A percentile compares a stretch with the other conserved stretches of the same genome.
Conservation (phyloP, 164 flowering plant genomes). For the Annona squamosa region DNA sequence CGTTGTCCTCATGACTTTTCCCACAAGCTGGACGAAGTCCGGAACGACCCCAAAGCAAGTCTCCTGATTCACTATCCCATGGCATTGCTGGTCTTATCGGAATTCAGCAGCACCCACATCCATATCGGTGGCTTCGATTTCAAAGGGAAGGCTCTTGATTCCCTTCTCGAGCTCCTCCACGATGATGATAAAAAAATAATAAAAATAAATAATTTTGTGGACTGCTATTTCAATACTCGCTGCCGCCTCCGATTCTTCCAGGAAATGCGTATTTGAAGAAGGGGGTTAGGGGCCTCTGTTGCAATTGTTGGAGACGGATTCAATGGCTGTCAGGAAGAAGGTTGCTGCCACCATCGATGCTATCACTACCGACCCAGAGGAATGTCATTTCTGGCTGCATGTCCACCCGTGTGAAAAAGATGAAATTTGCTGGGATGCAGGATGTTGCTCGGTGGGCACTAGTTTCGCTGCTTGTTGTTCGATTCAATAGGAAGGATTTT, state of each 20-base stretch:
- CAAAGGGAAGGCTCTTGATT: constrained; percentile 64
- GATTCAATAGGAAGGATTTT: too few relatives aligned
- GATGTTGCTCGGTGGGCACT: too few relatives aligned
- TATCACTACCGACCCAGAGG: constrained; percentile 58
- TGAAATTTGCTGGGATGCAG: too few relatives aligned
- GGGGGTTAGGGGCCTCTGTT: constrained; percentile 71
- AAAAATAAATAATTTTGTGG: too few relatives aligned
- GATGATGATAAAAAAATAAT: constrained; percentile 53
- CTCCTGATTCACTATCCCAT: too few relatives aligned
- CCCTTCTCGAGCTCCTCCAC: constrained; percentile 45
- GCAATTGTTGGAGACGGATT: constrained; percentile 55
- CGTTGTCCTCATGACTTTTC: too few relatives aligned
- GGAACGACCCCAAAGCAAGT: too few relatives aligned
- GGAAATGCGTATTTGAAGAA: constrained; percentile 53
- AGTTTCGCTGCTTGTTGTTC: too few relatives aligned
- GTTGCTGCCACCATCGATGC: constrained; percentile 61
- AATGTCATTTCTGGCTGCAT: too few relatives aligned
- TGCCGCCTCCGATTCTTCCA: constrained; percentile 31
- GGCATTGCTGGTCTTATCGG: too few relatives aligned
- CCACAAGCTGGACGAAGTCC: too few relatives aligned
- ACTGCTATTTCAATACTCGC: constrained; percentile 48
- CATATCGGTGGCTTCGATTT: constrained; percentile 79
- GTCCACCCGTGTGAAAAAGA: too few relatives aligned
- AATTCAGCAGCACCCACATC: constrained; percentile 50
- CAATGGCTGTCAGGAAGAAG: constrained; percentile 40